These are phyloP conservation scores for Alternaria ventricosa DNA, from an alignment of 2,329 filamentous ascomycete species.

Conservation along the genomic window DNA sequence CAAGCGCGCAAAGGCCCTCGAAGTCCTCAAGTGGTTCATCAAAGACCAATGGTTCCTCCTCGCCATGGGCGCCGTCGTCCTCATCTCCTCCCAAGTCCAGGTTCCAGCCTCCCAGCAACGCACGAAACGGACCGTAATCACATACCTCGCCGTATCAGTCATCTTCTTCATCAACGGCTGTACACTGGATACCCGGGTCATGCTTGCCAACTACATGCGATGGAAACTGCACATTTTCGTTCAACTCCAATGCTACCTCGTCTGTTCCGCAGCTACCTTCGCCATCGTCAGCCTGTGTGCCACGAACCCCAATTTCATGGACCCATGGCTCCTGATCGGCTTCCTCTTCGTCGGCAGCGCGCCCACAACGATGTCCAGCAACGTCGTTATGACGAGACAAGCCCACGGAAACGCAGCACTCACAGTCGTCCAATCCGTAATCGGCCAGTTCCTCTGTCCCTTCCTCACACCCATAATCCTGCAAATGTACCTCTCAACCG, in stretches of 20 bases:
- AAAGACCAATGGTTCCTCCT: conserved; percentile 70
- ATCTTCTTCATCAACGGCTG: conserved; percentile 76
- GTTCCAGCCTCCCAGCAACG: conserved; percentile 62
- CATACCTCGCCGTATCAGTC: conserved; percentile 72
- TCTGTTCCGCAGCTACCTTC: conserved; percentile 69
- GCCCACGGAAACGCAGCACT: conserved; percentile 66
- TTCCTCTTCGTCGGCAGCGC: conserved; percentile 72
- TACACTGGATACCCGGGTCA: conserved; percentile 68
- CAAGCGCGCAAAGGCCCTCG: conserved; percentile 11
- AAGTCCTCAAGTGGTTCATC: conserved; percentile 48
- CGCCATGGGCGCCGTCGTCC: conserved; percentile 62
- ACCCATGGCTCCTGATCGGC: conserved; percentile 69
- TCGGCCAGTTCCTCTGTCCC: conserved; percentile 72
- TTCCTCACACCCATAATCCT: conserved; percentile 71
- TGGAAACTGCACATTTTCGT: conserved; percentile 73
- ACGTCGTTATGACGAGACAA: conserved; percentile 75
- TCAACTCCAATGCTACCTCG: conserved; percentile 70
- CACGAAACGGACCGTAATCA: conserved; percentile 59
- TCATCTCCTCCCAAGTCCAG: conserved; percentile 62
- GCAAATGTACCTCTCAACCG: conserved; percentile 64
- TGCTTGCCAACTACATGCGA: conserved; percentile 67
- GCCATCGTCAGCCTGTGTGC: conserved; percentile 61
- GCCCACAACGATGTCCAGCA: conserved; percentile 75
- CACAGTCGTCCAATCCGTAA: conserved; percentile 67
- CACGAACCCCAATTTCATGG: conserved; percentile 60